Base-by-base conservation (phyloP, 371 early-diverging fungal genomes). In the Conidiobolus incongruus region DNA sequence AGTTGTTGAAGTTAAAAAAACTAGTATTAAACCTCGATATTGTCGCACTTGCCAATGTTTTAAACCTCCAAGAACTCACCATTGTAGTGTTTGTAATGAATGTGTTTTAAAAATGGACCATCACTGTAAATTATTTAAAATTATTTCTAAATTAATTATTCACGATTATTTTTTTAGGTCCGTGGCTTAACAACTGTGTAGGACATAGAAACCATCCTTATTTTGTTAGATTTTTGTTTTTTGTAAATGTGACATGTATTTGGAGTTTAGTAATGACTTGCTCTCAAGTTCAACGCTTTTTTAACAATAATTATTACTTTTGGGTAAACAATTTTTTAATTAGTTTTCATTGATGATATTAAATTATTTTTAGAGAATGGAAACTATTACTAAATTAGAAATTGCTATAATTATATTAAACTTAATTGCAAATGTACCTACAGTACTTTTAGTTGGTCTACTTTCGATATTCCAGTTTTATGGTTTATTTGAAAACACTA, bases 121-220 rank as follows among this genome's bases (percentile, higher is more conserved):
- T 48, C 96, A 95, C 52, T 95, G 96, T 63, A 47, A 49, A 61
- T 56, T 8, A 26, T 13, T 30, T 32, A 33, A 12, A 30, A 32
- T 26, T 10, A 17, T 23, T 28, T 23, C 12, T 31, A n/a, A 22
- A 28, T 24, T 22, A n/a, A 39, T 16, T 21, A 28, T 5, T 6
- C 20, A 36, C 24, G 13, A 1, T 38, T 35, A 24, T 7, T 11
- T 28, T 16, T 40, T 20, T 47, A 65, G 68, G 74, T 58, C 90
- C 91, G 1, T 99, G 95, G 84, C 72, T 95, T 37, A 89, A 92
- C 61, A 93, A 86, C 56, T 95, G 96, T 62, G 80, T 95, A 28
- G 96, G 96, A 4, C 76, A 77, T 49, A 47, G 45, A 48, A 95
- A 95, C 54, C 78, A 81, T 47, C 74, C 74, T 15, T 77, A 91